Percentiles rank a stretch among this genome's conserved stretches.
Conservation (phyloP, 1,139 yeast genomes). For the Petasospora rhodanensis region DNA sequence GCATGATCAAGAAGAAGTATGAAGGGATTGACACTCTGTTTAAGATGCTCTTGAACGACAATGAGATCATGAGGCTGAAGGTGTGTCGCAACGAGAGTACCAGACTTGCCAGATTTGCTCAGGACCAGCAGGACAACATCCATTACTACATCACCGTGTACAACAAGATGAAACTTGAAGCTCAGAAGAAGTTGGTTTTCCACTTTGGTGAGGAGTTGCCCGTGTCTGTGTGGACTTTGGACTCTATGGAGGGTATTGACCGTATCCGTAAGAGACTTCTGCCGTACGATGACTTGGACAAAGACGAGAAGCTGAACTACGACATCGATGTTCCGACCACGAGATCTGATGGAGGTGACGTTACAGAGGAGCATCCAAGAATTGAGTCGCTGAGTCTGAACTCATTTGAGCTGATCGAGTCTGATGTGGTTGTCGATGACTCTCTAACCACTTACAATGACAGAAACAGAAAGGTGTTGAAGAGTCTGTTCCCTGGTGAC, state of each 20-base stretch:
- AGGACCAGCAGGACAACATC: conserved; percentile 60
- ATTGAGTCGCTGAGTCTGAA: conserved; percentile 26
- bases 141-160: conserved; percentile 47
- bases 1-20: conserved; percentile 37
- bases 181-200: conserved; percentile 33
- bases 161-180: conserved; percentile 41
- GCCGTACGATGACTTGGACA: conserved; percentile 46
- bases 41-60: conserved; percentile 37
- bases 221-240: conserved; percentile 42
- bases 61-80: conserved; percentile 40
- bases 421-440: conserved; percentile 31
- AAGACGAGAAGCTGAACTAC: conserved; percentile 40
- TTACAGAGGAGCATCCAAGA: conserved; percentile 10
- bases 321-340: conserved; percentile 15
- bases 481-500: conserved; percentile 69
- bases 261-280: conserved; percentile 58
- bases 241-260: conserved; percentile 62
- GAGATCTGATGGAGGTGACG: conserved; percentile 4
- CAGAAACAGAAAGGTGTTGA: conserved; percentile 65
- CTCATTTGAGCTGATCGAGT: conserved; percentile 45
- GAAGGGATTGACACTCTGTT: conserved; percentile 32
- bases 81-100: conserved; percentile 46
- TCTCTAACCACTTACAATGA: conserved; percentile 45
- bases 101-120: conserved; percentile 47
- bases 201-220: conserved; percentile 23